Conservation (phyloP, 257 asterid genomes). For the Striga asiatica region DNA sequence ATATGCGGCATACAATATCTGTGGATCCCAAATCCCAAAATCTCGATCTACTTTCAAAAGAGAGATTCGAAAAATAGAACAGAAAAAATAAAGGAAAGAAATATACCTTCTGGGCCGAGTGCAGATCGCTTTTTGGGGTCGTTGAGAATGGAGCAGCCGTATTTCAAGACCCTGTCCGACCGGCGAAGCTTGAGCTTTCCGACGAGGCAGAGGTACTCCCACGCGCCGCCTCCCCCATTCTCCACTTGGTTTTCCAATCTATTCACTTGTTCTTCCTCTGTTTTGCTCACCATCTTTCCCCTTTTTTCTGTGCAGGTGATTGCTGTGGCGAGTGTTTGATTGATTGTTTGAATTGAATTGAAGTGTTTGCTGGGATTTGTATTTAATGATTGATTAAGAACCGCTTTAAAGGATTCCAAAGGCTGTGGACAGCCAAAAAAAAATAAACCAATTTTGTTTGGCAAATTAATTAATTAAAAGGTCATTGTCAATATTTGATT, state of each 20-base stretch:
- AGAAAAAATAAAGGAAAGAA: background rate
- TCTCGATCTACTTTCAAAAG: constrained; percentile 12
- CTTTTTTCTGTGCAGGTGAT: background rate
- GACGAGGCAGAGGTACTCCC: constrained; percentile 92
- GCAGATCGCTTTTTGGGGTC: constrained; percentile 77
- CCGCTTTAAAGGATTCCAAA: no score
- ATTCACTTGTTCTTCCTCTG: constrained; percentile 71
- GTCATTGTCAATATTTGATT: no score
- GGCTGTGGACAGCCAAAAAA: no score
- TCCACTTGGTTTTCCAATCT: constrained; percentile 92
- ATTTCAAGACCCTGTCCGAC: constrained; percentile 66
- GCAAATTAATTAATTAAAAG: no score
- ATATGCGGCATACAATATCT: background rate
- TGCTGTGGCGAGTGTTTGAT: no score
- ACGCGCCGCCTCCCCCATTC: constrained; percentile 92
- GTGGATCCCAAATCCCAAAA: constrained; percentile 19
- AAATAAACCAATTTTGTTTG: no score
- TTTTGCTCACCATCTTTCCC: constrained; percentile 76
- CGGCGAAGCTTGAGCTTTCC: constrained; percentile 91
- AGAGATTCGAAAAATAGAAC: background rate
- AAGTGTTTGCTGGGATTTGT: no score
- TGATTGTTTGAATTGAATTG: no score
- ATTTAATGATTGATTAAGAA: no score
- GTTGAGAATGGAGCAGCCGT: constrained; percentile 54
- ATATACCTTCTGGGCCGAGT: constrained; percentile 78